These are phyloP conservation scores for Sindora glabra DNA, from an alignment of 306 rosid genomes.

Conservation along the genomic window DNA sequence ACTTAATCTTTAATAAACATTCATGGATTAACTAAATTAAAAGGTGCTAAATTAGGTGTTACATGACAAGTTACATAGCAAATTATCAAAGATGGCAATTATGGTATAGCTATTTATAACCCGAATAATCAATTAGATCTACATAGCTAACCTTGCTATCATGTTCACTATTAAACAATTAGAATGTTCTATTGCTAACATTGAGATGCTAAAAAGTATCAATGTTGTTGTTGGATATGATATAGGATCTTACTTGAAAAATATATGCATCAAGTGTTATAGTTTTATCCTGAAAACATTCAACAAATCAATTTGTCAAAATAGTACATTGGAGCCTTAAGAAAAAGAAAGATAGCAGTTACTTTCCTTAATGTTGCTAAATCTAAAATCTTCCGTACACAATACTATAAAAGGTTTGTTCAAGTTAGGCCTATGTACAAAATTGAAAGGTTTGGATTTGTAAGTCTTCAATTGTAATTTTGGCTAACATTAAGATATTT, in stretches of 20 bases:
- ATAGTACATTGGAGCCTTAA: conserved; percentile 14
- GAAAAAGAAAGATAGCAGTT: conserved; percentile 21
- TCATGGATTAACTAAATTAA: no score
- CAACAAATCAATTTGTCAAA: neutral
- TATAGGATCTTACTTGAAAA: conserved; percentile 28
- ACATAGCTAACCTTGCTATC: conserved; percentile 47
- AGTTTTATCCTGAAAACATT: neutral
- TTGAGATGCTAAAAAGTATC: conserved; percentile 14
- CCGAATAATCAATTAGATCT: conserved; percentile 37
- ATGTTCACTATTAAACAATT: conserved; percentile 38
- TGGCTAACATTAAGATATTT: no score
- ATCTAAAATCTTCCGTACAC: conserved; percentile 27
- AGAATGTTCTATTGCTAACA: conserved; percentile 27
- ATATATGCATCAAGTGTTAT: conserved; percentile 28
- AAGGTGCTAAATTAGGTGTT: no score
- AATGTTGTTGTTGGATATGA: conserved; percentile 32
- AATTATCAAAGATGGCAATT: conserved; percentile 40
- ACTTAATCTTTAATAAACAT: no score
- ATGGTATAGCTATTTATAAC: conserved; percentile 51
- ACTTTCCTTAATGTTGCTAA: conserved; percentile 18
- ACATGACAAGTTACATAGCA: conserved; percentile 32
- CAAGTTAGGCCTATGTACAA: conserved; percentile 16
- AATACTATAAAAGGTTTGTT: conserved; percentile 18
- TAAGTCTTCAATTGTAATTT: no score
- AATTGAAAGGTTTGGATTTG: conserved; percentile 35